Evolutionary conservation across 2,329 filamentous ascomycete species (phyloP), one percentile per base, ranked within the genome.

Genomic region (Thermochaetoides dissita): DNA sequence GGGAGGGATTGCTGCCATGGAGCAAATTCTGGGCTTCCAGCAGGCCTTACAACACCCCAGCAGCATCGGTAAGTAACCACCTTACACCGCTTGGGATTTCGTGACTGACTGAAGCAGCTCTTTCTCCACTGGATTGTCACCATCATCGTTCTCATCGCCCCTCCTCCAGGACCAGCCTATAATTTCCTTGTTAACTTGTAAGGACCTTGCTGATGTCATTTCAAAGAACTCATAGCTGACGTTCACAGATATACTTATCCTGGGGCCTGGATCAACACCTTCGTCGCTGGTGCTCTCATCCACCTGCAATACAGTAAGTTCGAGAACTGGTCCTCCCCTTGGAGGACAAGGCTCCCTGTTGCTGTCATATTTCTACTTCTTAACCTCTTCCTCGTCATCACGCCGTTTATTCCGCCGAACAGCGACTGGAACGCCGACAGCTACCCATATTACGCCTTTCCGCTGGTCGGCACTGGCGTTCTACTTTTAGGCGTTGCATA

Each of bases 1-100:
- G 81, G 52, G 80, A 85, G 52, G 79, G 79, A 0, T 62, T 84
- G 6, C 53, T 84, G 10, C 81, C 81, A 0, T 80, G 70, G 42
- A 76, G 74, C 46, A 66, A 67, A 2, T 72, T 84, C 55, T 84
- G 76, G 74, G 79, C 79, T 0, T 81, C 76, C 3, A 79, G 74
- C 53, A 72, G 69, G 56, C 80, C 80, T 0, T 79, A 77, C 48
- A 74, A 76, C 41, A 70, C 79, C 0, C 79, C 79, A 0, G 67
- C 73, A 28, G 63, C 74, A 6, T 60, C 69, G 8, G 53, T 56
- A 46, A 29, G 52, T 51, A 11, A 10, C 17, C 7, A 10, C 8
- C 6, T 12, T 3, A 35, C 31, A 6, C 11, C 17, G 17, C 6
- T 28, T 8, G 3, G n/a, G 5, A 9, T 10, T 9, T 1, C n/a